These are phyloP conservation scores for Umbelopsis sp. DNA, from an alignment of 192 early-diverging fungal genomes.

Conservation along the genomic window DNA sequence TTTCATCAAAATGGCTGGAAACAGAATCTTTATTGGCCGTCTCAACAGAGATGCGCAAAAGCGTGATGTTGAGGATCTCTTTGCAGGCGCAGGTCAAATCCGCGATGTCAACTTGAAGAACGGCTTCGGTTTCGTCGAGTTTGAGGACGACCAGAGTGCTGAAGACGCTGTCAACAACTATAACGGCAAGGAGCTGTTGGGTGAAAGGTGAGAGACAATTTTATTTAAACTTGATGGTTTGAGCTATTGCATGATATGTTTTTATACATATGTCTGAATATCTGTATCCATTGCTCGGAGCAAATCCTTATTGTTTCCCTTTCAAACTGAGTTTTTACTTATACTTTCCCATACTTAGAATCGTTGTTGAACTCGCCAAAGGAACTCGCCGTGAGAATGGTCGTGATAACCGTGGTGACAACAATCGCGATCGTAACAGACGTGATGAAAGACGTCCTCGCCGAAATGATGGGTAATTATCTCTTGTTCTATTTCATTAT, in stretches of 20 bases:
- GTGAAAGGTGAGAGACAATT: slow-evolving; percentile 68
- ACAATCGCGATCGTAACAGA: slow-evolving; percentile 4
- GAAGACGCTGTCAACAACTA: slow-evolving; percentile 87
- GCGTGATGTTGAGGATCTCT: slow-evolving; percentile 83
- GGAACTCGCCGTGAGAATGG: slow-evolving; percentile 10
- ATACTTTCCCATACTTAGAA: background rate
- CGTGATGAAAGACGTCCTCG: slow-evolving; percentile 8
- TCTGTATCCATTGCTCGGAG: no score
- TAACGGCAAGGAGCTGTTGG: slow-evolving; percentile 81
- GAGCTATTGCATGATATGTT: no score
- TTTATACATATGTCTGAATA: no score
- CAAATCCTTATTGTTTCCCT: no score
- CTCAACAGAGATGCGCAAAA: slow-evolving; percentile 83
- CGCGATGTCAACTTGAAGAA: slow-evolving; percentile 80
- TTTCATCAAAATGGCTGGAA: slow-evolving; percentile 5
- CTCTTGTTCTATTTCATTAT: background rate
- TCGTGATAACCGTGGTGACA: background rate
- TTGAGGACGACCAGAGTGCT: slow-evolving; percentile 82
- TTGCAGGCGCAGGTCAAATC: slow-evolving; percentile 79
- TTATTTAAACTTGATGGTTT: background rate
- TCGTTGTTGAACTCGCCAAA: slow-evolving; percentile 19
- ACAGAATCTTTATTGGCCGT: slow-evolving; percentile 74
- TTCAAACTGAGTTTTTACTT: background rate
- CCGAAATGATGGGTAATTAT: slow-evolving; percentile 13
- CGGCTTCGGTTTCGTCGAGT: slow-evolving; percentile 97